Evolutionary conservation across 306 rosid species (phyloP), one percentile per base, ranked within the genome.

Genomic region (Acacia crassicarpa): DNA sequence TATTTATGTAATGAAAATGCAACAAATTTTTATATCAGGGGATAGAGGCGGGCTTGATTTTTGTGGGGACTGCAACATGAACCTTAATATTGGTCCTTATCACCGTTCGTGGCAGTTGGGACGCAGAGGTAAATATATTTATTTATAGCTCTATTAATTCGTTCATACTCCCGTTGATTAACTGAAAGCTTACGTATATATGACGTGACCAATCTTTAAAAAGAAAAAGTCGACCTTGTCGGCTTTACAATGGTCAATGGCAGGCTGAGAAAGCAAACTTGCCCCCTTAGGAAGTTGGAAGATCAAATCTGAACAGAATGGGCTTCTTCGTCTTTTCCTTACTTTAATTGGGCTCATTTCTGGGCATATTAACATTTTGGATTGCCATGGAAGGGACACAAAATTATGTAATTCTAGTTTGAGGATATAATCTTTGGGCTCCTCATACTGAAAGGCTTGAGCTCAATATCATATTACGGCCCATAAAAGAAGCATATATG

Each of bases 81-180:
- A 91, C 93, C 0, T 67, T 89, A 85, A 78, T 93, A 41, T 80
- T 92, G 54, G 46, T 74, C 70, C 15, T 83, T 41, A n/a, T 93
- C 72, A 88, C 93, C 44, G n/a, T 82, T 15, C 84, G 89, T 46
- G 88, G 97, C 54, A 89, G 89, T 33, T 93, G 95, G 95, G 84
- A 93, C 22, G 82, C 27, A 69, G 90, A 93, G 92, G 95, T 93
- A 78, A 13, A 13, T 27, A 1, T 38, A 6, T 38, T 13, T 13
- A 23, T 1, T 4, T 71, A 13, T 41, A 22, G 61, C 61, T 2
- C 41, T 38, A 20, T 56, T 51, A 5, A 6, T 51, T 56, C 27
- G 0, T 9, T 46, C 4, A 46, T 46, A 10, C 4, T 33, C 38
- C 38, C 38, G 4, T 38, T 38, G 41, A 38, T 38, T 38, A 38